A percentile compares a stretch with the other conserved stretches of the same genome.
These are phyloP conservation scores for Mortierella alpina DNA, from an alignment of 192 early-diverging fungal genomes.

Conservation along the genomic window DNA sequence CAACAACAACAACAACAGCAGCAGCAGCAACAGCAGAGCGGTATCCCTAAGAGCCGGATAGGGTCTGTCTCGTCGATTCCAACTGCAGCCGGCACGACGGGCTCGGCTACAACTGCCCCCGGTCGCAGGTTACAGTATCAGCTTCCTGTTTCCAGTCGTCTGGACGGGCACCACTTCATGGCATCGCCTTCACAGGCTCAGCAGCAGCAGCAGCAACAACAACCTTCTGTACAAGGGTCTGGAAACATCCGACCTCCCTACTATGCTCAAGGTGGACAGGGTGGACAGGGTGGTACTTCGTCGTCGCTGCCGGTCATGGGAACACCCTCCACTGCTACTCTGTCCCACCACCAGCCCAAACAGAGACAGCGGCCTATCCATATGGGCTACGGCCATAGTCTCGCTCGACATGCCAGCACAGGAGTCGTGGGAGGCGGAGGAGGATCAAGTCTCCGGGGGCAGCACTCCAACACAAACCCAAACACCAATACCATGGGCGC, in stretches of 20 bases:
- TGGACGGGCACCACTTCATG: slow-evolving; percentile 6
- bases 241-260: too few species aligned
- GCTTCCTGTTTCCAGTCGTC: slow-evolving; percentile 25
- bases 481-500: slow-evolving; percentile 20
- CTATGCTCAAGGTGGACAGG: background rate
- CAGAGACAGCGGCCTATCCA: slow-evolving; percentile 16
- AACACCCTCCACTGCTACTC: background rate
- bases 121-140: slow-evolving; percentile 40
- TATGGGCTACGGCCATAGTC: slow-evolving; percentile 5
- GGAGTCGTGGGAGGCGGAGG: background rate
- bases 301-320: slow-evolving; percentile 10
- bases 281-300: background rate
- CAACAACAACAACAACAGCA: background rate
- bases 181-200: too few species aligned
- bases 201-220: slow-evolving; percentile 15
- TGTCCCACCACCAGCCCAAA: slow-evolving; percentile 12
- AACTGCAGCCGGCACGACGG: background rate
- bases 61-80: background rate
- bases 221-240: background rate
- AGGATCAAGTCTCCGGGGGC: background rate
- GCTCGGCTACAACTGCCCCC: background rate
- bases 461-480: background rate
- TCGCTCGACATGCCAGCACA: background rate
- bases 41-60: background rate
- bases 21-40: background rate